phyloP scores from a whole-genome alignment of 2,329 filamentous ascomycete genomes.

The Phialocephala subalpina region DNA sequence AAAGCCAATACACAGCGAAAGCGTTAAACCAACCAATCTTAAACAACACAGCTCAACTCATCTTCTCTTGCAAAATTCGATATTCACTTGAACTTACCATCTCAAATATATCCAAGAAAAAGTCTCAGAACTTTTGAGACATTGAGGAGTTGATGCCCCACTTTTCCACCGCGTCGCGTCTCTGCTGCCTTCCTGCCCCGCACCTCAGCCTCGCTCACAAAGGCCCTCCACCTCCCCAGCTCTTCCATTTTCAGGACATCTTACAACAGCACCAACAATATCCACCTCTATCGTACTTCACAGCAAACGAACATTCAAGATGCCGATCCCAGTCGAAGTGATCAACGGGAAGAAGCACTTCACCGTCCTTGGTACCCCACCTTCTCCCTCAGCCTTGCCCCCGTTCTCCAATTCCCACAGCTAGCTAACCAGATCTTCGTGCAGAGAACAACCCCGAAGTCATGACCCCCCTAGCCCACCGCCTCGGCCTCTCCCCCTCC shows the following conservation, averaged over 20 bases:
- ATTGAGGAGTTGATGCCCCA: no score
- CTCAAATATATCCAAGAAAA: no score
- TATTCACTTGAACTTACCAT: no score
- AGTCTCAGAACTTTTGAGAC: no score
- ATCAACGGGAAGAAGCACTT: slow-evolving; percentile 37
- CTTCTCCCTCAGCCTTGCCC: background rate
- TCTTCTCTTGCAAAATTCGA: no score
- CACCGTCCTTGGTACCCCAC: slow-evolving; percentile 34
- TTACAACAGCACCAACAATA: background rate
- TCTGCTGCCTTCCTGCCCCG: slow-evolving; percentile 11
- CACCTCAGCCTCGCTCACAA: slow-evolving; percentile 16
- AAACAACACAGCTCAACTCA: no score
- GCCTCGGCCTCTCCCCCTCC: slow-evolving; percentile 80
- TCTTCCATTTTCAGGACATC: background rate
- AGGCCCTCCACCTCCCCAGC: background rate
- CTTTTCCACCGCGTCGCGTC: background rate
- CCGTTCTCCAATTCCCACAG: background rate
- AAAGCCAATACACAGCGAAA: no score
- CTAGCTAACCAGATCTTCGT: background rate
- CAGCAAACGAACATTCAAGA: slow-evolving; percentile 18
- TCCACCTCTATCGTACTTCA: background rate
- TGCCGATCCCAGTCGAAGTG: slow-evolving; percentile 31
- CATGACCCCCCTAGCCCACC: slow-evolving; percentile 83
- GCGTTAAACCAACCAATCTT: no score
- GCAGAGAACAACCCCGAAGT: slow-evolving; percentile 78